Evolutionary conservation across 257 asterid species (phyloP).

Genomic region (Solanum sejunctum): DNA sequence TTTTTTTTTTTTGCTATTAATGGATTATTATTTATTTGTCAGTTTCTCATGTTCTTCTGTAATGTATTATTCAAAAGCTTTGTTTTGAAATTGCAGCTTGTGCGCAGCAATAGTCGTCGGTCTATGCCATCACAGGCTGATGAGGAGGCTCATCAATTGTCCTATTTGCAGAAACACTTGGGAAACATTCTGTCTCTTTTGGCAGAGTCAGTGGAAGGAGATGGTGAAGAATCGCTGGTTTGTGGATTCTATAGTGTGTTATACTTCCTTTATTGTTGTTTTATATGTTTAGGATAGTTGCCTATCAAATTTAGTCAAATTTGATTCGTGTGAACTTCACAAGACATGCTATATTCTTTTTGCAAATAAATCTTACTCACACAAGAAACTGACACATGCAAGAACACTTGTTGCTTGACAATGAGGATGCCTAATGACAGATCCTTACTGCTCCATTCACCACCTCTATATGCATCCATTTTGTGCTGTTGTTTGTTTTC

Average conservation of each 20-base stretch:
- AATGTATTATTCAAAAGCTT: neutral
- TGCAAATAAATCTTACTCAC: neutral
- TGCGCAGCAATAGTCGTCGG: conserved; percentile 85
- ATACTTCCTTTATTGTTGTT: neutral
- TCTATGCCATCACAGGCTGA: conserved; percentile 92
- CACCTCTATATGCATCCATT: neutral
- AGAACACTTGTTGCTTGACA: neutral
- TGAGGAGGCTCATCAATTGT: conserved; percentile 94
- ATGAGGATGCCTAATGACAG: neutral
- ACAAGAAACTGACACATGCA: neutral
- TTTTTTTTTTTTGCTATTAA: neutral
- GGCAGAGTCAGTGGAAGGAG: conserved; percentile 67
- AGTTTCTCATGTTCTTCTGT: neutral
- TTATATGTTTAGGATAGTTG: neutral
- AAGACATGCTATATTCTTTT: neutral
- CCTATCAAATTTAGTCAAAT: neutral
- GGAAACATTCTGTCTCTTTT: conserved; percentile 83
- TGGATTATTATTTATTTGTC: neutral
- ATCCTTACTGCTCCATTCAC: neutral
- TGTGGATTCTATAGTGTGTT: conserved; percentile 6
- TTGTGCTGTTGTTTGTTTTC: neutral
- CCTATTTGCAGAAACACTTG: conserved; percentile 83
- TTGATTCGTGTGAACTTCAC: neutral
- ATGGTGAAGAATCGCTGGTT: conserved; percentile 76
- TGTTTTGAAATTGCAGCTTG: conserved; percentile 45